A percentile compares a stretch with the other conserved stretches of the same genome.
These are phyloP conservation scores for Curvularia sp. DNA, from an alignment of 2,329 filamentous ascomycete genomes.

Conservation along the genomic window DNA sequence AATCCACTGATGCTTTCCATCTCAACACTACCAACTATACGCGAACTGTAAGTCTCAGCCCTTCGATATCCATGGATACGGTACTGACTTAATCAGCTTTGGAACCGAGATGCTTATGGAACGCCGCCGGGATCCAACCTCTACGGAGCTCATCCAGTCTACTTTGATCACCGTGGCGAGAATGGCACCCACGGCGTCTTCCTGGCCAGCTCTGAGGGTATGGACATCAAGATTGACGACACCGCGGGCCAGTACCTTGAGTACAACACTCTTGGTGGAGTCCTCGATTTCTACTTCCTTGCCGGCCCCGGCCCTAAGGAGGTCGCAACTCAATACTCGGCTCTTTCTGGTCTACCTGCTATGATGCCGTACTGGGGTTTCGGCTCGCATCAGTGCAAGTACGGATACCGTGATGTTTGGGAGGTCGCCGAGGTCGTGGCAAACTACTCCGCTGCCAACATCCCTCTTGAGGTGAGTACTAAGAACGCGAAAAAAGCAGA, in stretches of 20 bases:
- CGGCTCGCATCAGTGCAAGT: conserved; percentile 60
- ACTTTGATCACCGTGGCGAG: conserved; percentile 71
- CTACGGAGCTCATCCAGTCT: conserved; percentile 78
- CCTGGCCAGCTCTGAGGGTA: conserved; percentile 53
- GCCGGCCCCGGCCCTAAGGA: conserved; percentile 57
- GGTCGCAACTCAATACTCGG: conserved; percentile 58
- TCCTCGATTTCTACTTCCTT: conserved; percentile 71
- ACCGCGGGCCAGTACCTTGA: conserved; percentile 73
- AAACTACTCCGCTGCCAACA: conserved; percentile 70
- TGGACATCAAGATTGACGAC: conserved; percentile 78
- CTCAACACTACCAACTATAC: conserved; percentile 73
- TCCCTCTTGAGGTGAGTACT: conserved; percentile 57
- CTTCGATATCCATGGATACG: conserved; percentile 54
- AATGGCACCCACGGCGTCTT: conserved; percentile 50
- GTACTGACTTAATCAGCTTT: conserved; percentile 64
- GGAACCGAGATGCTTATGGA: conserved; percentile 71
- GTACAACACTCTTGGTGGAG: conserved; percentile 80
- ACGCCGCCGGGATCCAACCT: conserved; percentile 69
- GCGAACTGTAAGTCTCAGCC: conserved; percentile 42
- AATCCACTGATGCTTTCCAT: conserved; percentile 74
- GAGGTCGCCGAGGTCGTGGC: conserved; percentile 70
- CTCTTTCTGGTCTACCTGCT: conserved; percentile 55
- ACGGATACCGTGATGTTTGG: conserved; percentile 64
- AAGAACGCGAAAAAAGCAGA: fast-evolving
- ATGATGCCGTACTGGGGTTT: conserved; percentile 63